Percentiles rank a stretch among this genome's conserved stretches.
phyloP scores from a whole-genome alignment of 345 rosid genomes.

The Syzygium aqueum region DNA sequence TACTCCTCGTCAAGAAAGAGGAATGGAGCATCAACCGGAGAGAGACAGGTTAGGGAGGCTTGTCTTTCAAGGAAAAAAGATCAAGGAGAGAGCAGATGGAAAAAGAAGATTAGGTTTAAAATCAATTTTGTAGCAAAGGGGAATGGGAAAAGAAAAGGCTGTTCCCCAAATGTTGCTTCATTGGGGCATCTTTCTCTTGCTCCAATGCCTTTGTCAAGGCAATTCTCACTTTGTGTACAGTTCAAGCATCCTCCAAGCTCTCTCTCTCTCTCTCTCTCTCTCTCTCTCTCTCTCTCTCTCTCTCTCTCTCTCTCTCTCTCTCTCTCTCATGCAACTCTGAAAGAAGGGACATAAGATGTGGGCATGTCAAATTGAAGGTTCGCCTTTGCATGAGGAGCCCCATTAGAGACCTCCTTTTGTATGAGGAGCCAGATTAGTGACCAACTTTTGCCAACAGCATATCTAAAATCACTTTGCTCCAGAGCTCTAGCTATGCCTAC shows the following conservation, averaged over 20 bases:
- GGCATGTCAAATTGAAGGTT: not conserved
- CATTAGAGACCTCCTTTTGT: not conserved
- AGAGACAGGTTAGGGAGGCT: not conserved
- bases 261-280: not conserved
- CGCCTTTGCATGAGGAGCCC: not conserved
- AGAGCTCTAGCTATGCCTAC: not conserved
- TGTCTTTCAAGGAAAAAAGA: not conserved
- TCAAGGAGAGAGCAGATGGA: not conserved
- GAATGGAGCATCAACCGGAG: not conserved
- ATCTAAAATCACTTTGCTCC: not conserved
- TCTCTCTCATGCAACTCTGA: not conserved
- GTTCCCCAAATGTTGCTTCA: constrained; percentile 19
- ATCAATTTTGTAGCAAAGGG: not conserved
- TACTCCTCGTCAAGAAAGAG: constrained; percentile 12
- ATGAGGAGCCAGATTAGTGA: not conserved
- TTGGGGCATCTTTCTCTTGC: constrained; percentile 13
- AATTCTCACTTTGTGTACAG: constrained; percentile 15
- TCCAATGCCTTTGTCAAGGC: constrained; percentile 9
- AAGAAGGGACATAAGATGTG: not conserved
- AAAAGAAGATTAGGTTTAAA: not conserved
- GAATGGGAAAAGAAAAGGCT: constrained; percentile 12
- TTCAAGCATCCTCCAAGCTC: constrained; percentile 1
- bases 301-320: too few species aligned
- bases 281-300: not conserved
- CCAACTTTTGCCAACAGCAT: not conserved